Conservation (phyloP, 495 filamentous ascomycete species). For the Xylaria longipes region DNA sequence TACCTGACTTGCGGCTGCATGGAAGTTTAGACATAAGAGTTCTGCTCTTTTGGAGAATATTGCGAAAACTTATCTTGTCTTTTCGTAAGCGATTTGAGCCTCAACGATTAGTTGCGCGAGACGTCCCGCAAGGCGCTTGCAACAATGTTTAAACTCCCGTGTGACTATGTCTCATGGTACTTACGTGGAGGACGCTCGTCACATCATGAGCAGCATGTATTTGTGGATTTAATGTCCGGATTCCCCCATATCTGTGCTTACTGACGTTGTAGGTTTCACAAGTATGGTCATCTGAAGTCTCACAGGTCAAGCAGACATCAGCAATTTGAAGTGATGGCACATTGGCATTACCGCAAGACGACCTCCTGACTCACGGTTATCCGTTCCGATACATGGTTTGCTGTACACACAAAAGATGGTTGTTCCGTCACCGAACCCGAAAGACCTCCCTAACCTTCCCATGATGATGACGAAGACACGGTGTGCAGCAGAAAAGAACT, state of each 20-base stretch:
- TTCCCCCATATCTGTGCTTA: neutral
- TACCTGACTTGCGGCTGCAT: neutral
- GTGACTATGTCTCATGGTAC: neutral
- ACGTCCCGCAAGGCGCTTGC: neutral
- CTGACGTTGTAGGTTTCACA: neutral
- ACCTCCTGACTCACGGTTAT: neutral
- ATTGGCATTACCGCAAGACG: conserved; percentile 4
- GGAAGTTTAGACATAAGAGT: neutral
- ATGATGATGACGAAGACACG: neutral
- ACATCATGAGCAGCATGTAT: neutral
- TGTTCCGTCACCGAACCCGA: conserved; percentile 13
- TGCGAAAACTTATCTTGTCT: neutral
- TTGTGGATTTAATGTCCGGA: neutral
- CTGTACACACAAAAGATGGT: conserved; percentile 22
- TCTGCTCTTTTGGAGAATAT: neutral
- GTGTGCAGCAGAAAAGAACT: conserved; percentile 6
- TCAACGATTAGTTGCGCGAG: neutral
- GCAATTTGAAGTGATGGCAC: conserved; percentile 8
- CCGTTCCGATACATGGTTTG: conserved; percentile 22
- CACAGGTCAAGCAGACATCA: neutral
- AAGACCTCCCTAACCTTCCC: neutral
- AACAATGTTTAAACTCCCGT: neutral
- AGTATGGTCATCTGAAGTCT: neutral
- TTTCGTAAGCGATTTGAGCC: too few relatives aligned
- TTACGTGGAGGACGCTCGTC: too few relatives aligned